Evolutionary conservation across 768 basidiomycete genomes (phyloP), one percentile per base, ranked within the genome.

Genomic region (Chalciporus chontae): DNA sequence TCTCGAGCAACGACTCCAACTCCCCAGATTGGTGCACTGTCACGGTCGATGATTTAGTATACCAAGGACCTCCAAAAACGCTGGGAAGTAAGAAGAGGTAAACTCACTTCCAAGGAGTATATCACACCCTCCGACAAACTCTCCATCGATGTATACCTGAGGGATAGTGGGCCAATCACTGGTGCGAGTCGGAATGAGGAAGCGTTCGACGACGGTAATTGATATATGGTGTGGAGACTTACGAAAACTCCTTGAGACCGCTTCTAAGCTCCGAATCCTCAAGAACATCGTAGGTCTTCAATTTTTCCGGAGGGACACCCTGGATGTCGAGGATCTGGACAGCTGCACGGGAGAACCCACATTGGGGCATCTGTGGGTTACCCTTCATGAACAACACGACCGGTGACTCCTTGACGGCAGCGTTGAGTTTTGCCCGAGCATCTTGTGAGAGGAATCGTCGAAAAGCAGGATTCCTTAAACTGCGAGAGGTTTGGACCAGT

Each of bases 351-450:
- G 94, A 96, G 78, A 98, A 99, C 11, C 95, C 95, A 53, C 95
- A 98, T 60, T 93, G 84, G 2, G 95, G 95, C 6, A 75, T 65
- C 19, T 83, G 77, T 0, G 90, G 92, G 14, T 87, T 92, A 9
- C 96, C 96, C 66, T 99, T 99, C 95, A 99, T 98, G 74, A 99
- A 98, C 5, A 98, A 74, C 1, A 99, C 96, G 6, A 98, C 78
- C 0, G 94, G 94, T 39, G 79, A 81, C 1, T 78, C 71, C 8
- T 76, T 70, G 23, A 98, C 79, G 3, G 94, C 93, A 57, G 81
- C 68, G 64, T 87, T 79, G n/a, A 91, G 81, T 59, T 78, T 71
- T 10, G 74, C 58, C 18, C 85, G 79, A 5, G 78, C 73, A 51
- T 89, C 80, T 27, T 82, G 75, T 4, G 83, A 80, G 41, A 91